A percentile compares a stretch with the other conserved stretches of the same genome.
Conservation (phyloP, 805 yeast genomes). For the Wickerhamomyces ciferrii region DNA sequence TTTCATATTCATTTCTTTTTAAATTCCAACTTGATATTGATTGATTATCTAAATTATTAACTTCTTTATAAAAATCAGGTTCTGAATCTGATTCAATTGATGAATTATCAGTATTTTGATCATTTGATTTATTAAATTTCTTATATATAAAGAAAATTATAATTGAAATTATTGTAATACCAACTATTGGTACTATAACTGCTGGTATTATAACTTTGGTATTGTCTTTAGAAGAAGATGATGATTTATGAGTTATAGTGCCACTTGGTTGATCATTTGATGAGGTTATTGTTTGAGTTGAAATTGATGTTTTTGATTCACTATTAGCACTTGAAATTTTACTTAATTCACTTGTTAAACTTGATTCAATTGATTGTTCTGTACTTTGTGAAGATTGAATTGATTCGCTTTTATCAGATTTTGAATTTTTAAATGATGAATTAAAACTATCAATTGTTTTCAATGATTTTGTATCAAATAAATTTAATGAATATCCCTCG, state of each 20-base stretch:
- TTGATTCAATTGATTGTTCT: too few species aligned
- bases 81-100: slow-evolving; percentile 1
- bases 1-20: slow-evolving; percentile 18
- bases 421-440: slow-evolving; percentile 7
- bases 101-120: slow-evolving; percentile 2
- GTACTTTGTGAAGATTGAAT: too few species aligned
- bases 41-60: slow-evolving; percentile 16
- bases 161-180: slow-evolving; percentile 11
- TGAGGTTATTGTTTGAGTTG: slow-evolving; percentile 1
- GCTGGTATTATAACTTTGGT: slow-evolving; percentile 24
- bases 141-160: slow-evolving; percentile 9
- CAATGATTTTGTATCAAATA: slow-evolving; percentile 36
- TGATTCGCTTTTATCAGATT: not conserved
- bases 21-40: slow-evolving; percentile 20
- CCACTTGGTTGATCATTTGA: not conserved
- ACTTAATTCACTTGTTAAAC: too few species aligned
- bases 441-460: slow-evolving; percentile 19
- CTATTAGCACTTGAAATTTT: too few species aligned
- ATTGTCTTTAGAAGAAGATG: slow-evolving; percentile 13
- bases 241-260: not conserved
- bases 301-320: not conserved
- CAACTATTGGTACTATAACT: slow-evolving; percentile 19
- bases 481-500: slow-evolving; percentile 26
- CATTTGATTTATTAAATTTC: slow-evolving; percentile 1
- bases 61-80: slow-evolving; percentile 16